Evolutionary conservation across 768 basidiomycete genomes (phyloP).

Genomic region (Russula earlei): DNA sequence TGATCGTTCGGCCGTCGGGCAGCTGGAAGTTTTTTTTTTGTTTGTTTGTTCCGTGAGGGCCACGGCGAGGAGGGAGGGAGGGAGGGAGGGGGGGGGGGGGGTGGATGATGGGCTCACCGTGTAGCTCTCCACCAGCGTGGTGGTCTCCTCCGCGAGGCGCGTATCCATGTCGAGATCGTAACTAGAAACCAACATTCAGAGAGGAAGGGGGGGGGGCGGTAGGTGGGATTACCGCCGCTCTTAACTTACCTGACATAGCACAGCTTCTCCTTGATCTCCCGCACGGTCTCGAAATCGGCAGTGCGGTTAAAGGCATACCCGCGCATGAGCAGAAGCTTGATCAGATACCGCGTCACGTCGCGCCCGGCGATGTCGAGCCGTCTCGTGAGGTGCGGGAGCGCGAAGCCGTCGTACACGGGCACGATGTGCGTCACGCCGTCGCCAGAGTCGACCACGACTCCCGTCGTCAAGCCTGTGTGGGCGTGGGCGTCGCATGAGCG

Average conservation of each 20-base stretch:
- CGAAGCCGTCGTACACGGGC: slow-evolving; percentile 95
- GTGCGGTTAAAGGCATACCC: slow-evolving; percentile 99
- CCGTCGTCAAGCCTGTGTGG: slow-evolving; percentile 83
- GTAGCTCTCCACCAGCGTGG: slow-evolving; percentile 91
- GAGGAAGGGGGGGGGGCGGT: neutral
- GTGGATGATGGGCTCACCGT: slow-evolving; percentile 41
- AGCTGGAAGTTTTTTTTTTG: too few relatives aligned
- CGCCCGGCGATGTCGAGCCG: slow-evolving; percentile 96
- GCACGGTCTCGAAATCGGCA: slow-evolving; percentile 97
- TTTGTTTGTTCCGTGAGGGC: too few relatives aligned
- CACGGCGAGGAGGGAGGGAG: neutral
- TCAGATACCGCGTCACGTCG: slow-evolving; percentile 96
- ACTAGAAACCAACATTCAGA: slow-evolving; percentile 31
- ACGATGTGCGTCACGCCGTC: slow-evolving; percentile 99
- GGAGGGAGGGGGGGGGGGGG: neutral
- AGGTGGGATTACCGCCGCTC: too few relatives aligned
- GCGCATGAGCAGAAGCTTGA: slow-evolving; percentile 99
- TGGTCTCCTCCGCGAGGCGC: slow-evolving; percentile 89
- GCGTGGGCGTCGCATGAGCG: too few relatives aligned
- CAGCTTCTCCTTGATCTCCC: slow-evolving; percentile 97
- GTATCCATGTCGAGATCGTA: slow-evolving; percentile 97
- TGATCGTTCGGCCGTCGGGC: slow-evolving; percentile 84
- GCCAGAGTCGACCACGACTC: slow-evolving; percentile 98
- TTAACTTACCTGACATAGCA: slow-evolving; percentile 94
- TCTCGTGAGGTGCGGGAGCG: slow-evolving; percentile 88